phyloP scores from a whole-genome alignment of 2,329 filamentous ascomycete genomes.

The Monosporascus sp. region DNA sequence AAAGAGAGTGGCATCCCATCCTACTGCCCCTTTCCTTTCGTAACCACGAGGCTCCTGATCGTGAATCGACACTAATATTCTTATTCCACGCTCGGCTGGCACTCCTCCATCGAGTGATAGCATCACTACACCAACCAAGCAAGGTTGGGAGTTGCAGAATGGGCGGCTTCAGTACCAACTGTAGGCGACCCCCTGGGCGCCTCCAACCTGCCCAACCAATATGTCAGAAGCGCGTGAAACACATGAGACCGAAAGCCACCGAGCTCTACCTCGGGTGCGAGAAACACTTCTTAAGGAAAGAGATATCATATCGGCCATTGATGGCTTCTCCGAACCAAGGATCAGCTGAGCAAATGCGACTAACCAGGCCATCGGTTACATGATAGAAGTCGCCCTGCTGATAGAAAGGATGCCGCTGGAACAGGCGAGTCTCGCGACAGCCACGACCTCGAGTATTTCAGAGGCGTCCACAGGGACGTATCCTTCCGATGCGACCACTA shows the following conservation, averaged over 20 bases:
- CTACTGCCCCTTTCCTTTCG: not conserved
- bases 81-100: not conserved
- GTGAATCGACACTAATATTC: not conserved
- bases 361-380: conserved; percentile 2
- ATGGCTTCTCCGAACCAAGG: not conserved
- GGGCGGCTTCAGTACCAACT: not conserved
- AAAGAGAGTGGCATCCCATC: not conserved
- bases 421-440: not conserved
- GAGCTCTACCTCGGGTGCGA: not conserved
- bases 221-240: not conserved
- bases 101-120: not conserved
- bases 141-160: not conserved
- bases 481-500: not conserved
- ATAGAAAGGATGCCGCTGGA: not conserved
- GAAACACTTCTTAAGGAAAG: not conserved
- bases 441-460: not conserved
- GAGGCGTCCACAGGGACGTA: not conserved
- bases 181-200: not conserved
- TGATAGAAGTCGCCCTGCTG: conserved; percentile 1
- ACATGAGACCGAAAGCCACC: not conserved
- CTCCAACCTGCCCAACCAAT: not conserved
- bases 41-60: not conserved
- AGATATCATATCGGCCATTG: not conserved
- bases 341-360: conserved; percentile 4
- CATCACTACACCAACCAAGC: not conserved